A percentile compares a stretch with the other conserved stretches of the same genome.
Evolutionary conservation across 202 grass and related monocot species (phyloP).

Genomic region (Zizania palustris): DNA sequence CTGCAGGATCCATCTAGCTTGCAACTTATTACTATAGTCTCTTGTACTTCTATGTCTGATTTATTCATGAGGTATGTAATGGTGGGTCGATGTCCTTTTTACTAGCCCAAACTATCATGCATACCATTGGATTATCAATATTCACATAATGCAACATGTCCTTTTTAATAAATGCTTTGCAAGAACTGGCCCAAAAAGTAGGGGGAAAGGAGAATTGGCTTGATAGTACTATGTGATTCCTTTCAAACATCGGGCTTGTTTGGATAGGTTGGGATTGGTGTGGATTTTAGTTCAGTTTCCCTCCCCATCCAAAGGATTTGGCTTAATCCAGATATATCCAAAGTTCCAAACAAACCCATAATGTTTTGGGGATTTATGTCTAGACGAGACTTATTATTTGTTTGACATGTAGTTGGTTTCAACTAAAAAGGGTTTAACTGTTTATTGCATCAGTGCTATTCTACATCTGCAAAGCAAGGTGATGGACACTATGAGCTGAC

Average conservation of each 20-base stretch:
- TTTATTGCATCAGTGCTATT: slow-evolving; percentile 4
- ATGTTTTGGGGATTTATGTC: neutral
- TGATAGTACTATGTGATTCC: neutral
- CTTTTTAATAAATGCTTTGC: neutral
- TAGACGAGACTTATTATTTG: neutral
- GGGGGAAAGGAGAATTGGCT: neutral
- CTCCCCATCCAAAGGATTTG: no score
- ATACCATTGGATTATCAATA: slow-evolving; percentile 21
- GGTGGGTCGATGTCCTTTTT: slow-evolving; percentile 17
- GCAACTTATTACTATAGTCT: slow-evolving; percentile 60
- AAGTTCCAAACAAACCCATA: no score
- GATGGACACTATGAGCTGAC: no score
- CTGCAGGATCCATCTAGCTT: slow-evolving; percentile 40
- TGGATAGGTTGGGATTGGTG: no score
- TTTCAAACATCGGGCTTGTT: neutral
- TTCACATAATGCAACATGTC: slow-evolving; percentile 7
- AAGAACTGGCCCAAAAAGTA: neutral
- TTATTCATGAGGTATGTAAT: slow-evolving; percentile 74
- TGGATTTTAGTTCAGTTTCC: no score
- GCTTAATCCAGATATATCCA: no score
- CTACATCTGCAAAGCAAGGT: neutral
- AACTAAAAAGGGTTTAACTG: neutral
- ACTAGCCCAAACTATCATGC: slow-evolving; percentile 10
- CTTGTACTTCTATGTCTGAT: slow-evolving; percentile 86
- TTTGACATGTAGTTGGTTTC: neutral